Evolutionary conservation across 352 stramenopile species (phyloP), one percentile per base, ranked within the genome.

Genomic region (Pythium aphanidermatum): DNA sequence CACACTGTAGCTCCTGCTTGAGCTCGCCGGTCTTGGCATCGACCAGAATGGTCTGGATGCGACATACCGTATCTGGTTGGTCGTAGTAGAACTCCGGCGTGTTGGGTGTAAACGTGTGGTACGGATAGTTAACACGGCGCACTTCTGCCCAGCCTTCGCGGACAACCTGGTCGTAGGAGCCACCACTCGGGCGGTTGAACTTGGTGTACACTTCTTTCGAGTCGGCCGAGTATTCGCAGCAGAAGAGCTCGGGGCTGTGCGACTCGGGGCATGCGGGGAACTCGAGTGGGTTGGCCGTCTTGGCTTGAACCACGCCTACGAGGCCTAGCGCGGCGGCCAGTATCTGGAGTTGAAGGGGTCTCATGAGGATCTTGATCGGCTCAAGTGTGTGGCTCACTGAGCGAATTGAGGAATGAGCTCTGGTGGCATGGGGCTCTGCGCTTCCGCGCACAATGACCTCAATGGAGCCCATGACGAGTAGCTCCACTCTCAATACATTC

Each of bases 91-190:
- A 65, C 41, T 59, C 49, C 33, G 56, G 56, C 32, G 56, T 30
- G 51, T 61, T 46, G 17, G 56, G 56, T 32, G 14, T 28, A 51
- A 86, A 88, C 56, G 79, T 65, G 19, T 48, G 7, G 60, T 38
- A 1, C 59, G 58, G 40, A 67, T 62, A 88, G 62, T 86, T 74
- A 49, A 88, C 65, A 55, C 81, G 71, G 35, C 76, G 70, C 36
- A 57, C 63, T 57, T 79, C 74, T 5, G 56, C 50, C 76, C 76
- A 88, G 24, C 76, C 76, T 51, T 88, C 69, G 33, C 81, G 61
- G 62, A 84, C 85, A 51, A 74, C 76, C 25, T 52, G 65, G 30
- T 53, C 68, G 40, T 58, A 86, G 35, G 59, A 58, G 4, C 39
- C 55, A 19, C 73, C 68, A 2, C 58, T 37, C 21, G 75, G 75